phyloP scores from a whole-genome alignment of 192 early-diverging fungal genomes.

The Linnemannia hyalina region DNA sequence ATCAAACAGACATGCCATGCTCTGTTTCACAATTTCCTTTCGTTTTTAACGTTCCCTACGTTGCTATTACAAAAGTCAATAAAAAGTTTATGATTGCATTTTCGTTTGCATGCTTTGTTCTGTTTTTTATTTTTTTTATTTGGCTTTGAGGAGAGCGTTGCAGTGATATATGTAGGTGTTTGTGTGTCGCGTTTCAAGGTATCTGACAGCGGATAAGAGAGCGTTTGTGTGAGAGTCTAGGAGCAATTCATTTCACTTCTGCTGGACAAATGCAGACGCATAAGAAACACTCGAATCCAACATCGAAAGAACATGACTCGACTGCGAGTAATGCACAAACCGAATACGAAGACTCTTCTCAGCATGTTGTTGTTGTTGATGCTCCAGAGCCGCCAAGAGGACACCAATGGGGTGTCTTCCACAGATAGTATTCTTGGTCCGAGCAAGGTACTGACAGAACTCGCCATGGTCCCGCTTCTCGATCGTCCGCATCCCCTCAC shows the following conservation, averaged over 20 bases:
- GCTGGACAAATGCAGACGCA: constrained; percentile 49
- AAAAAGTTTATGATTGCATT: not conserved
- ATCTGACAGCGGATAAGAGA: not conserved
- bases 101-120: not conserved
- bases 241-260: not conserved
- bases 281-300: constrained; percentile 51
- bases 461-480: constrained; percentile 68
- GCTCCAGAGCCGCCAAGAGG: constrained; percentile 76
- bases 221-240: too few species aligned
- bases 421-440: constrained; percentile 94
- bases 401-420: constrained; percentile 93
- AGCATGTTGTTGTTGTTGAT: constrained; percentile 10
- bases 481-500: constrained; percentile 84
- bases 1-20: not conserved
- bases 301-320: constrained; percentile 59
- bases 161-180: not conserved
- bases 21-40: not conserved
- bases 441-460: constrained; percentile 79
- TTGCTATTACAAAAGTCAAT: not conserved
- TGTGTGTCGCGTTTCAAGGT: too few species aligned
- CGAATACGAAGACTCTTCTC: constrained; percentile 51
- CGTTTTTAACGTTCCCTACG: not conserved
- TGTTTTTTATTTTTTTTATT: not conserved
- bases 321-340: constrained; percentile 92
- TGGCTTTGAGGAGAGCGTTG: not conserved